Evolutionary conservation across 768 basidiomycete species (phyloP), one percentile per base, ranked within the genome.

Genomic region (Lactifluus pinguis): DNA sequence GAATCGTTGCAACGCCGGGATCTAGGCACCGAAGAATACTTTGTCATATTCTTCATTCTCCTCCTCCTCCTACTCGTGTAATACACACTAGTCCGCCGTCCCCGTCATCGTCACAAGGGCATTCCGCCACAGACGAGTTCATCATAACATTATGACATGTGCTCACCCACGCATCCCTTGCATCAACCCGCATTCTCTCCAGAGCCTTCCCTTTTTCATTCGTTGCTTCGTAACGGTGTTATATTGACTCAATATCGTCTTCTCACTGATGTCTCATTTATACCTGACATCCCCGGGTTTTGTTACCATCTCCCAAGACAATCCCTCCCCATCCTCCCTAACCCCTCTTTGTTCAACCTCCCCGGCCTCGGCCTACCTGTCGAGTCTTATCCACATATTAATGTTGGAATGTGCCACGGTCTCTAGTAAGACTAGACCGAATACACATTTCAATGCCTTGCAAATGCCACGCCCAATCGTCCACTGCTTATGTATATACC

Each of bases 221-320:
- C 50, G 25, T 42, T 62, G 56, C 54, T 57, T 49, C 50, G 32
- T 39, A 25, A 44, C 55, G 49, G 49, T 50, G 42, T 51, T 21
- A 45, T 50, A 57, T 38, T 44, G 29, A 36, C 53, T 21, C 32
- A 55, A 57, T 52, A 57, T 57, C 55, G 39, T 53, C 36, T 38
- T n/a, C 48, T 15, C 41, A 11, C 6, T 32, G 57, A 53, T 62
- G 51, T 53, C 51, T 10, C 34, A 49, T 54, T 49, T 30, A 34
- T 54, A 44, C 41, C 45, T 9, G 47, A 49, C 56, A 58, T 62
- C 57, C 57, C 39, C 14, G 56, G 57, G 14, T 53, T 53, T 47
- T 6, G 21, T 25, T 21, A 4, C 13, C 1, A 4, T 15, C 21
- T 25, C 5, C 45, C 13, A 45, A 44, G 44, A 47, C 45, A 14